Base-by-base conservation (phyloP, 768 basidiomycete genomes). In the Asterophora parasitica region DNA sequence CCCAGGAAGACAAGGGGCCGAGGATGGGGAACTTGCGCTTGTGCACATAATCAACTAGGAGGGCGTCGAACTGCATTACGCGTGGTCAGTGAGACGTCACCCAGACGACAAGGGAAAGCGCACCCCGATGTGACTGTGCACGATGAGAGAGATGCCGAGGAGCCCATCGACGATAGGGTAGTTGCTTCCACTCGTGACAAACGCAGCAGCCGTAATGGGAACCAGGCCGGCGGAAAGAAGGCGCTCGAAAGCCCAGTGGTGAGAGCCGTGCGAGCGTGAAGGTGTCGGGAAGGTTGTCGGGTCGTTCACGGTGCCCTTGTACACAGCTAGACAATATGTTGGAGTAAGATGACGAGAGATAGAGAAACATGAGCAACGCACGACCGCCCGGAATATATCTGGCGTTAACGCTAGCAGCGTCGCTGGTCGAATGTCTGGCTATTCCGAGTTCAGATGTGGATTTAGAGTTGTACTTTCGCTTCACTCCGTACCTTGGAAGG, bases 81-180 rank as follows among this genome's bases (percentile, higher is more conserved):
- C 5, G 42, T 15, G 15, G 48, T 9, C 15, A 38, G 17, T 20
- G 2, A 10, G 10, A 4, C 41, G 31, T 13, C 23, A 1, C 34
- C 34, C 15, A 2, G 34, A n/a, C 10, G 38, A 19, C 36, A 26
- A 49, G 3, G 35, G 31, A 45, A 16, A 20, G 80, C 83, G 34
- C 59, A 91, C 94, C 46, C 94, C 95, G 53, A 99, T 89, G 64
- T 99, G 94, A 67, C 86, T 90, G 73, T 98, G 96, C 64, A 97
- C 82, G 54, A 98, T 79, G 60, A 99, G 75, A 41, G 83, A 83
- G 51, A 93, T 74, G 13, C 85, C 93, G 45, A 98, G 79, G 42
- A 98, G 60, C 38, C 91, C 95, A 59, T 99, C 96, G 38, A 97
- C 66, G 55, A 96, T 69, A 3, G 96, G 91, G 70, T 94, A 83